Evolutionary conservation across 148 eudicot species (phyloP), one percentile per base, ranked within the genome.

Genomic region (Heliamphora exappendiculata): DNA sequence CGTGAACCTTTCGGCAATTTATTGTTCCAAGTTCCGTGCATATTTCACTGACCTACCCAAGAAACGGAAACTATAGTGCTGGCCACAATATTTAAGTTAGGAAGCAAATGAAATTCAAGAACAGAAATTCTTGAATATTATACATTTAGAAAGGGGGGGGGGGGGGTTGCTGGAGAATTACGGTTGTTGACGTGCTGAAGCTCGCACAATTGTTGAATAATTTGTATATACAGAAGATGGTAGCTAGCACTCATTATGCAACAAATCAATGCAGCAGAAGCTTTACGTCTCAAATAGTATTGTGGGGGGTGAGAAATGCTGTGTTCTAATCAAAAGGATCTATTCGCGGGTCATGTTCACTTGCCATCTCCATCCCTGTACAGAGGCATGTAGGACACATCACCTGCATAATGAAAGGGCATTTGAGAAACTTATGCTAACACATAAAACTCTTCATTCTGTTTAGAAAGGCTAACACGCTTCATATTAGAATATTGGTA

Each of bases 361-460:
- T 94, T 64, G 97, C 97, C 98, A 92, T 94, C 31, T 91, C 97
- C 94, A 91, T 94, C 65, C 98, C 98, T 28, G 98, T 94, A 86
- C 98, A 94, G 19, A 94, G 95, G 82, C 98, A 94, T 31, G 98
- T 94, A 19, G 98, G 98, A 81, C 98, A 94, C 98, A 94, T 94
- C 50, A 94, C 98, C 98, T 94, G 83, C 87, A 72, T 75, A 78
- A 70, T 59, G 54, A 63, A 49, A 47, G 16, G 39, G n/a, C 44
- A 64, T 73, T 45, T 53, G 51, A 75, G 60, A 72, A 70, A 70
- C 41, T 17, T 8, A 19, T 13, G 24, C 22, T 4, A 31, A 7
- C 19, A 16, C 3, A 53, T 33, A 19, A 19, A 31, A 34, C 54
- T 68, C n/a, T n/a, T n/a, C n/a, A n/a, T n/a, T n/a, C n/a, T n/a